Conservation (phyloP, 371 early-diverging fungal species). For the Apophysomyces sp. region DNA sequence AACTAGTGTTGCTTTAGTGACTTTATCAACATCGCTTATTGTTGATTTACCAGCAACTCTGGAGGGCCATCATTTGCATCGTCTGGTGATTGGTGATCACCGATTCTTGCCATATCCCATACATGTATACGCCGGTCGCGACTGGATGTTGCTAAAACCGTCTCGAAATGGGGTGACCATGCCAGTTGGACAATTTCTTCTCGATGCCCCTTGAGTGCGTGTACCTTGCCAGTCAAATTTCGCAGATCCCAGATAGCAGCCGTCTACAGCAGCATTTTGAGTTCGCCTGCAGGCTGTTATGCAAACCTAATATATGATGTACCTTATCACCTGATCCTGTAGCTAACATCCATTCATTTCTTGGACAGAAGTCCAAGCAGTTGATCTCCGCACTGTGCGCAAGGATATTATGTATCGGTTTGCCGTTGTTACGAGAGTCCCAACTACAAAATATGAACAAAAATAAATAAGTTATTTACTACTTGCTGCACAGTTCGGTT, state of each 20-base stretch:
- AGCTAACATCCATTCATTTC: conserved; percentile 87
- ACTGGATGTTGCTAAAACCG: conserved; percentile 89
- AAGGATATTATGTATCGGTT: conserved; percentile 68
- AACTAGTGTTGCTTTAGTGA: conserved; percentile 55
- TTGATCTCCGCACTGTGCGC: conserved; percentile 94
- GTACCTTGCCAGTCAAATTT: conserved; percentile 76
- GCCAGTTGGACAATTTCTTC: conserved; percentile 90
- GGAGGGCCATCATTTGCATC: conserved; percentile 96
- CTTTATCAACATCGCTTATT: background rate
- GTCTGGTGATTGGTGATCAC: conserved; percentile 86
- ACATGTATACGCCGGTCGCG: conserved; percentile 91
- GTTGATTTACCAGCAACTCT: conserved; percentile 79
- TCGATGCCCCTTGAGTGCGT: conserved; percentile 84
- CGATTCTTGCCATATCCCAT: conserved; percentile 95
- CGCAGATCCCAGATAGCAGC: conserved; percentile 97
- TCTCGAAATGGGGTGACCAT: conserved; percentile 95
- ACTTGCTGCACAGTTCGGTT: background rate
- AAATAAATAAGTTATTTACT: background rate
- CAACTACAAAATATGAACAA: conserved; percentile 52
- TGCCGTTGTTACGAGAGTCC: conserved; percentile 57
- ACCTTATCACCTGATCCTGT: conserved; percentile 96
- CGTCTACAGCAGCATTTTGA: conserved; percentile 42
- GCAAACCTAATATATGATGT: background rate
- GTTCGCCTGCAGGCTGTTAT: background rate
- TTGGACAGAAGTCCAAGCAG: conserved; percentile 93